Conservation (phyloP, 2,329 filamentous ascomycete genomes). For the Trichoderma endophyticum region DNA sequence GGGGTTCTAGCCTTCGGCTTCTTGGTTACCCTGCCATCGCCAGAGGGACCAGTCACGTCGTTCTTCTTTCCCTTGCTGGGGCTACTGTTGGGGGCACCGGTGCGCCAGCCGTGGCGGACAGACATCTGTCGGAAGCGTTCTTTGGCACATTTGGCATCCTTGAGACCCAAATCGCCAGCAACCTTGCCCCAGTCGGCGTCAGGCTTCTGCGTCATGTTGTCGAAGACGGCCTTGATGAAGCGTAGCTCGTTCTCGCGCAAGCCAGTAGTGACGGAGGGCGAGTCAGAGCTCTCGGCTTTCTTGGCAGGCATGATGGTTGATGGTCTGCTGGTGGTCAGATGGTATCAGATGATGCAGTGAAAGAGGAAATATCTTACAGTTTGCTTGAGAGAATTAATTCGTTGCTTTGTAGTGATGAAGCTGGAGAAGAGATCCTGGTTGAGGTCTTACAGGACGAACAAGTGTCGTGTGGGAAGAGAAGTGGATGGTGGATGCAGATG, state of each 20-base stretch:
- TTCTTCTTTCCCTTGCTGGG: constrained; percentile 31
- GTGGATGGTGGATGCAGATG: not conserved
- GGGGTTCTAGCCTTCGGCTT: constrained; percentile 29
- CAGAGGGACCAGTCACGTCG: constrained; percentile 20
- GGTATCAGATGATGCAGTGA: not conserved
- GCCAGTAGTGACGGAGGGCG: constrained; percentile 22
- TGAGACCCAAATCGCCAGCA: constrained; percentile 36
- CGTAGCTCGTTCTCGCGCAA: constrained; percentile 37
- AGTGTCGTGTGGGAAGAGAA: not conserved
- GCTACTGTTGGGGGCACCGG: constrained; percentile 16
- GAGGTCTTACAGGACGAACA: not conserved
- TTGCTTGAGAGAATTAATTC: not conserved
- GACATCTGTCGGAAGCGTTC: constrained; percentile 42
- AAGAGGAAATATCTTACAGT: not conserved
- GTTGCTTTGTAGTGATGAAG: not conserved
- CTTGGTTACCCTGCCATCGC: constrained; percentile 32
- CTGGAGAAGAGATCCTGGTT: not conserved
- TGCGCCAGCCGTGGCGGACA: constrained; percentile 40
- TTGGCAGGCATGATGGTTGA: constrained; percentile 33
- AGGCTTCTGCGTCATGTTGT: constrained; percentile 40
- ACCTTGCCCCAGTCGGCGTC: constrained; percentile 42
- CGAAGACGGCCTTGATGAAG: constrained; percentile 42
- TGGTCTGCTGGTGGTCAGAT: not conserved
- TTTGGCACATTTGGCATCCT: constrained; percentile 41
- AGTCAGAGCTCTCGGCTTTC: constrained; percentile 25